A percentile compares a stretch with the other conserved stretches of the same genome.
phyloP scores from a whole-genome alignment of 441 rosid genomes.

The Syzygium malaccense region DNA sequence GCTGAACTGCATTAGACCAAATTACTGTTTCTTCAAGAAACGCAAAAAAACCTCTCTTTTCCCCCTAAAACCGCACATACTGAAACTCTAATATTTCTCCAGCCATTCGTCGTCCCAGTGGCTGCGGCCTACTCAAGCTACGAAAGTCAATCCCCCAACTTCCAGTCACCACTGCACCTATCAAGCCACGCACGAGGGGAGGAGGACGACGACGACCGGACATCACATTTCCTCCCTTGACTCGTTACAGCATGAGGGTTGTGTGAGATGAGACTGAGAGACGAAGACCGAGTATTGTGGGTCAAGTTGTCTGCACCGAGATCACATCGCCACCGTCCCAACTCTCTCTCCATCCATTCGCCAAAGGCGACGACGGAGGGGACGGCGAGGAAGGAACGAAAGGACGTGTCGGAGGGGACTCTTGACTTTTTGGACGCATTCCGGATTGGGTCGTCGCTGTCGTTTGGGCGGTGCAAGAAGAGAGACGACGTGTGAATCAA shows the following conservation, averaged over 20 bases:
- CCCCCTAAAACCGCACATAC: not conserved
- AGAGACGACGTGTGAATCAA: not conserved
- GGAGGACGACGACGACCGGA: not conserved
- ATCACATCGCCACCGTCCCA: not conserved
- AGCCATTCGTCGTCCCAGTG: not conserved
- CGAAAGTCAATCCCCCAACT: not conserved
- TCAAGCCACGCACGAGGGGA: not conserved
- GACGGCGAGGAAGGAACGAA: not conserved
- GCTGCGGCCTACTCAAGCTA: not conserved
- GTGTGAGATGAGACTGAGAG: not conserved
- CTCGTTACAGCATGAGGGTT: not conserved
- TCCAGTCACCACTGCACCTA: not conserved
- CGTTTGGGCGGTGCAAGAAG: not conserved
- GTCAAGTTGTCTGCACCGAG: not conserved
- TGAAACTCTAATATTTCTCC: not conserved
- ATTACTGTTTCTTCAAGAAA: not conserved
- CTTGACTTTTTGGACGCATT: not conserved
- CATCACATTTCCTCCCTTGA: not conserved
- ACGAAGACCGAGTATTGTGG: not conserved
- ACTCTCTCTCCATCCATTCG: not conserved
- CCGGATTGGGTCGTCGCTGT: not conserved
- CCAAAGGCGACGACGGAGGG: not conserved
- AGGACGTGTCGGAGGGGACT: not conserved
- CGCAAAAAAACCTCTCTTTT: not conserved
- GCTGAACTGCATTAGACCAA: not conserved